Base-by-base conservation (phyloP, 768 basidiomycete genomes). In the Cyclocybe cylindracea region DNA sequence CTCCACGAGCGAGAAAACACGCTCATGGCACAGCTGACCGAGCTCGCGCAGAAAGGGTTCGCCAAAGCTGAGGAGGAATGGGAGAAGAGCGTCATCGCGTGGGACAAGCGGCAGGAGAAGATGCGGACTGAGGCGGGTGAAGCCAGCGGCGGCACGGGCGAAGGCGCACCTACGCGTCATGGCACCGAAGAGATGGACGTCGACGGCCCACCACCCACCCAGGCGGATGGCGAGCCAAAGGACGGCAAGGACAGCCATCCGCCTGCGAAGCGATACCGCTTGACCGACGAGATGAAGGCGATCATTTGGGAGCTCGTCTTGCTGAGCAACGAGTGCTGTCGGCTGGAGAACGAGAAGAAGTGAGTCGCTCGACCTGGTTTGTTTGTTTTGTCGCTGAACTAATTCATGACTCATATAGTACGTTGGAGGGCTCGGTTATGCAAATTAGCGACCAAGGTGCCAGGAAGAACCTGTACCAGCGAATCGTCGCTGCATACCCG, bases 251-350 rank as follows among this genome's bases (percentile, higher is more conserved):
- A 69, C 41, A 66, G 56, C 35, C 84, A 88, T 37, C 83, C 88
- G 39, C 91, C 93, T 0, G 73, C 76, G 60, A 87, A 88, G 71
- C 85, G 85, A 68, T 96, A 88, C 65, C 71, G 85, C 4, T 70
- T 93, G 73, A 91, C 87, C 36, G 93, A 94, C 51, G 65, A 67
- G 53, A 91, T 95, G 89, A 90, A 91, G 73, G 68, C 67, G 37
- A 79, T 83, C 29, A 82, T 94, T 56, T 94, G 89, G 89, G 79
- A 87, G 65, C 74, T 93, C 6, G 89, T 91, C 48, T 75, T 84
- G 64, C 62, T 94, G 51, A 92, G 89, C 64, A 92, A 93, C 61
- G 89, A 92, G 71, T 85, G 85, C 48, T 91, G 88, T 68, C 75
- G 88, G 53, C 55, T 77, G 64, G 76, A 77, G 64, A 77, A 76